Conservation (phyloP, 768 basidiomycete genomes). For the Psilocybe subaeruginosa region DNA sequence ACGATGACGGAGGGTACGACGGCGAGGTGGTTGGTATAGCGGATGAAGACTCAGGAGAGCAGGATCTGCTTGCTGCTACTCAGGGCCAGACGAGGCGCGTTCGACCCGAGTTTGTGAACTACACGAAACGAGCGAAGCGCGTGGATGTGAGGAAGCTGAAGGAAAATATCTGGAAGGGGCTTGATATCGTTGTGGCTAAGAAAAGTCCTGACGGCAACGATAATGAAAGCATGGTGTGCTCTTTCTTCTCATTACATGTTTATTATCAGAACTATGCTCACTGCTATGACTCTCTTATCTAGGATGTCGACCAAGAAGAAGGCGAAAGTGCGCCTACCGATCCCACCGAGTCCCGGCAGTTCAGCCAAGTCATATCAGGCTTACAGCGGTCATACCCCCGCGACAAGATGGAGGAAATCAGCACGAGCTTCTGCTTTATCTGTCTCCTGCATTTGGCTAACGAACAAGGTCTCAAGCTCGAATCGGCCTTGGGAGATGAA, state of each 20-base stretch:
- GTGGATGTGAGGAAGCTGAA: slow-evolving; percentile 97
- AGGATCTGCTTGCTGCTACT: slow-evolving; percentile 86
- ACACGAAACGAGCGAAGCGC: slow-evolving; percentile 92
- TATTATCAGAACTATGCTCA: not conserved
- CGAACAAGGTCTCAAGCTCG: slow-evolving; percentile 91
- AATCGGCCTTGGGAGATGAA: slow-evolving; percentile 36
- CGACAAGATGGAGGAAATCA: slow-evolving; percentile 98
- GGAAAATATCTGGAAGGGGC: slow-evolving; percentile 95
- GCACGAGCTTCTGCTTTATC: slow-evolving; percentile 99
- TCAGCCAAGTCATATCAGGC: slow-evolving; percentile 81
- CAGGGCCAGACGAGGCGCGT: slow-evolving; percentile 77
- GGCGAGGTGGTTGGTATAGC: slow-evolving; percentile 43
- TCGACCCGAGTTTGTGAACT: slow-evolving; percentile 88
- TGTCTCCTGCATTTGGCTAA: slow-evolving; percentile 96
- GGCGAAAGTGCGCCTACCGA: slow-evolving; percentile 51
- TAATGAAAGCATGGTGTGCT: slow-evolving; percentile 54
- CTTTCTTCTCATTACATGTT: not conserved
- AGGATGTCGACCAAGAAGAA: slow-evolving; percentile 57
- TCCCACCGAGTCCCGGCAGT: slow-evolving; percentile 67
- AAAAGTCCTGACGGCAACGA: slow-evolving; percentile 45
- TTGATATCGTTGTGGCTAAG: slow-evolving; percentile 71
- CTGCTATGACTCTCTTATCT: not conserved
- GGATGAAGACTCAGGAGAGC: slow-evolving; percentile 70
- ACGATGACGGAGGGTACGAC: slow-evolving; percentile 55
- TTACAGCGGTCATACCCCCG: slow-evolving; percentile 82